Evolutionary conservation across 2,329 filamentous ascomycete genomes (phyloP).

Genomic region (Sclerotinia sclerotiorum): DNA sequence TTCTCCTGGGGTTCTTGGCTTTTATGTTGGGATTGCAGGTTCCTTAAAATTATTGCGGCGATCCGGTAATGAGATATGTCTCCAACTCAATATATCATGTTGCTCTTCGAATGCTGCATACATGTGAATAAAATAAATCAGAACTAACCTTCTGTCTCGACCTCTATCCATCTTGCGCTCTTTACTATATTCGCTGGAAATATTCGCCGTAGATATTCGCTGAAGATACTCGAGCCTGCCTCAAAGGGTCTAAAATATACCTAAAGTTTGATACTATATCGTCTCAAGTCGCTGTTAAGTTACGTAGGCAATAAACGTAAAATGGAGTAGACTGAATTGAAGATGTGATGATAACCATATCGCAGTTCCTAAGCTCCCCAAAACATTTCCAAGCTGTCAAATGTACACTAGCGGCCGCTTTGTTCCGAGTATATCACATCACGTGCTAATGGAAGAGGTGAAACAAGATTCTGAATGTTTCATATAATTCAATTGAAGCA

Average conservation of each 20-base stretch:
- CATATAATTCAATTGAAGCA: neutral
- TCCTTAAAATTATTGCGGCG: neutral
- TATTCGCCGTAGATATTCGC: neutral
- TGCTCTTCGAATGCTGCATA: constrained; percentile 2
- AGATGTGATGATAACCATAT: constrained; percentile 18
- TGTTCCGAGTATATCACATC: neutral
- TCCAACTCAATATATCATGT: neutral
- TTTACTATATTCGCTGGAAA: neutral
- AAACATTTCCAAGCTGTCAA: constrained; percentile 16
- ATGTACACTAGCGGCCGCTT: constrained; percentile 13
- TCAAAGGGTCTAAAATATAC: neutral
- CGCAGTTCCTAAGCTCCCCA: neutral
- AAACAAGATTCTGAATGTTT: neutral
- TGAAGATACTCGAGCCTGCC: neutral
- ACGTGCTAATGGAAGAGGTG: neutral
- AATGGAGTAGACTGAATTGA: neutral
- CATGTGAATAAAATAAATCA: constrained; percentile 23
- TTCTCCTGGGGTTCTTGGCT: neutral
- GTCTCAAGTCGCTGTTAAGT: constrained; percentile 1
- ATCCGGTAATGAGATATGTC: neutral
- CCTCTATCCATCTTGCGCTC: constrained; percentile 17
- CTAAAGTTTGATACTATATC: neutral
- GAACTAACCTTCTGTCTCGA: constrained; percentile 45
- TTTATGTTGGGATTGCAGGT: neutral
- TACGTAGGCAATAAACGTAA: neutral